Evolutionary conservation across 352 stramenopile genomes (phyloP).

Genomic region (Albugo candida): DNA sequence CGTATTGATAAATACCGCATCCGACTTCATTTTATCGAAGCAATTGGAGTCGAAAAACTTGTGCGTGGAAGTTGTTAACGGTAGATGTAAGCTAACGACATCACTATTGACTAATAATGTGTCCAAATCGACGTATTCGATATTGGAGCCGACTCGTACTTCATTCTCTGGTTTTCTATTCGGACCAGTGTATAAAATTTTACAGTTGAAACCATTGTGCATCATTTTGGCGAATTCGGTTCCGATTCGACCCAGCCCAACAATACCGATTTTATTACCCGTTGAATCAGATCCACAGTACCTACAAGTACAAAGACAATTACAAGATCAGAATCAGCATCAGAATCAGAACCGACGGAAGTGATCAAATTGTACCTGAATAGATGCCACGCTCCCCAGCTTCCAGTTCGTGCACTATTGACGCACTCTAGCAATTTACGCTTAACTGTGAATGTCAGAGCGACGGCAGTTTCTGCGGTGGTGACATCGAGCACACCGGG

Average conservation of each 20-base stretch:
- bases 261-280: constrained; percentile 52
- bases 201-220: constrained; percentile 61
- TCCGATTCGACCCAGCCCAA: constrained; percentile 73
- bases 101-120: constrained; percentile 63
- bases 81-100: constrained; percentile 74
- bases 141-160: constrained; percentile 6
- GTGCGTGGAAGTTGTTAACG: constrained; percentile 51
- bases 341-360: neutral
- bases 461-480: constrained; percentile 52
- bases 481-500: constrained; percentile 69
- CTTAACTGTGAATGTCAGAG: constrained; percentile 45
- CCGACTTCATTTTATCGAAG: constrained; percentile 64
- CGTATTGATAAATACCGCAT: constrained; percentile 84
- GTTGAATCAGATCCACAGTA: constrained; percentile 58
- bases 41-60: constrained; percentile 48
- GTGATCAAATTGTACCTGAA: constrained; percentile 12
- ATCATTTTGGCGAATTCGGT: constrained; percentile 66
- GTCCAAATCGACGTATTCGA: constrained; percentile 59
- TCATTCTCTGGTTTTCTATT: constrained; percentile 30
- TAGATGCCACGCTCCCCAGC: constrained; percentile 62
- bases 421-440: constrained; percentile 43
- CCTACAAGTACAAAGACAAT: no score
- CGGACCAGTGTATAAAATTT: constrained; percentile 60
- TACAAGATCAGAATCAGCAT: neutral
- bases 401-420: constrained; percentile 41